These are phyloP conservation scores for Malbranchea cinnamomea DNA, from an alignment of 2,329 filamentous ascomycete species.

Conservation along the genomic window DNA sequence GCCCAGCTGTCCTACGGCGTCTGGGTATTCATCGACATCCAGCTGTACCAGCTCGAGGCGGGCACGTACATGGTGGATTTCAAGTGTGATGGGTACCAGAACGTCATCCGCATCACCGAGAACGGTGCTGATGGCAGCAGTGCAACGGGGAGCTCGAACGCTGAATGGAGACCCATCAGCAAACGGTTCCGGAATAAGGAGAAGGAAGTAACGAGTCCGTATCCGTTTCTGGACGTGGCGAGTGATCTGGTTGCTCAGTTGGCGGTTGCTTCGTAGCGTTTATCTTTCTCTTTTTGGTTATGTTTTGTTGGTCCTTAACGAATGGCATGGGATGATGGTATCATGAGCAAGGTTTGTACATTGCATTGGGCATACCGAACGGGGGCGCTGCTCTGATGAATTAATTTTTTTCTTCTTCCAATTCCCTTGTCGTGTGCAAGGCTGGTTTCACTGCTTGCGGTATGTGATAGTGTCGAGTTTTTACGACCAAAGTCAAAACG, in stretches of 20 bases:
- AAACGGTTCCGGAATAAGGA: conserved; percentile 51
- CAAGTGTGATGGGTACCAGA: conserved; percentile 95
- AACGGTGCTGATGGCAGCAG: too few relatives aligned
- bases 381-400: too few relatives aligned
- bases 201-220: conserved; percentile 89
- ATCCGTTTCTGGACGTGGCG: conserved; percentile 89
- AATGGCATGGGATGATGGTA: too few relatives aligned
- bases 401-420: too few relatives aligned
- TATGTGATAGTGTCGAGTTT: too few relatives aligned
- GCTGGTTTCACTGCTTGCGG: too few relatives aligned
- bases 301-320: too few relatives aligned
- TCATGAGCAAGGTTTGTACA: too few relatives aligned
- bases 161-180: conserved; percentile 35
- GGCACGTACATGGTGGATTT: conserved; percentile 95
- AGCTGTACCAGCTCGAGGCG: conserved; percentile 85
- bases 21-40: conserved; percentile 91
- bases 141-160: too few relatives aligned
- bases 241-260: conserved; percentile 85
- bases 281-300: background rate
- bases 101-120: conserved; percentile 43
- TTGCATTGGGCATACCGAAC: too few relatives aligned
- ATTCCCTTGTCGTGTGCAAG: too few relatives aligned
- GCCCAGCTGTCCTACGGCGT: conserved; percentile 48
- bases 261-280: conserved; percentile 53
- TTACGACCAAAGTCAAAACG: too few relatives aligned